A percentile compares a stretch with the other conserved stretches of the same genome.
These are phyloP conservation scores for Emiliania huxleyi DNA, from an alignment of 78 protist species.

Conservation along the genomic window DNA sequence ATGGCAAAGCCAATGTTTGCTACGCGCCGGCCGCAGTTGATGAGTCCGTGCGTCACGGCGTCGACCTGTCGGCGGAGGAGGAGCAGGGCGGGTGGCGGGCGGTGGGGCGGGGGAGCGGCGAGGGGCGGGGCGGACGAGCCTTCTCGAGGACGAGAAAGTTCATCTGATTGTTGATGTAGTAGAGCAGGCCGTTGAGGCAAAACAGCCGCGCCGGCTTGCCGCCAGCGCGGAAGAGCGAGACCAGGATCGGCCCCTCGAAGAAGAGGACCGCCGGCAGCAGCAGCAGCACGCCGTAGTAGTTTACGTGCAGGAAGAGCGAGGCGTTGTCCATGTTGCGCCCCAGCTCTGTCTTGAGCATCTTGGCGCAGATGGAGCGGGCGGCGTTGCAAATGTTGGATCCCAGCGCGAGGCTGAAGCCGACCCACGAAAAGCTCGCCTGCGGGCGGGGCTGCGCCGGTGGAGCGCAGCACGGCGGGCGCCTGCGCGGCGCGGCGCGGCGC, in stretches of 20 bases:
- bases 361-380: conserved; percentile 2
- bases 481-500: no score
- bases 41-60: conserved; percentile 1
- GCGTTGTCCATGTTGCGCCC: background rate
- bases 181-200: background rate
- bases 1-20: background rate
- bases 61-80: no score
- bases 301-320: background rate
- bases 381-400: background rate
- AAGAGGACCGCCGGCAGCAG: background rate
- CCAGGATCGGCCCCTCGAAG: background rate
- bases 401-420: background rate
- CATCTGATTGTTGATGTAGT: background rate
- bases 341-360: background rate
- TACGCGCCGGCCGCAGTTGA: background rate
- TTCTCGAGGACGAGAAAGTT: conserved; percentile 23
- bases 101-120: no score
- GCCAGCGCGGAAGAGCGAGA: background rate
- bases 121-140: no score
- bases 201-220: background rate
- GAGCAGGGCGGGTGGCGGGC: no score
- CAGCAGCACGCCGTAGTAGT: background rate
- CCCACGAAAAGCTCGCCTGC: background rate
- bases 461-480: no score
- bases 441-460: no score